Conservation (phyloP, 768 basidiomycete species). For the Dentipellis sp. region DNA sequence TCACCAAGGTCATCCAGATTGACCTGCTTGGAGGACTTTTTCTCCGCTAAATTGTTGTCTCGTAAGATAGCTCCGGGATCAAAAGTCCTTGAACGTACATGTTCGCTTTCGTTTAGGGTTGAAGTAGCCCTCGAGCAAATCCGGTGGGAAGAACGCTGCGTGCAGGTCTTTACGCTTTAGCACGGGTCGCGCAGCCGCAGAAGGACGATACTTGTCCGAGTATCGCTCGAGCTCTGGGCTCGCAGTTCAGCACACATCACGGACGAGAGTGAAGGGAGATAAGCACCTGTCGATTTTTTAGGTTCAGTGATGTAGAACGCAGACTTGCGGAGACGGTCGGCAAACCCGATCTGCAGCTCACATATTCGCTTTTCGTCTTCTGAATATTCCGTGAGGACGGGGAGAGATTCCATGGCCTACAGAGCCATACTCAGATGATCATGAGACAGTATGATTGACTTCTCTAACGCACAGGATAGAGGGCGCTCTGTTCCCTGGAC, state of each 20-base stretch:
- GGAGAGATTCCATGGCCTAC: conserved; percentile 57
- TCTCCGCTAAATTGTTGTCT: not conserved
- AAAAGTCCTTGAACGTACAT: conserved; percentile 12
- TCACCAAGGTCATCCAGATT: conserved; percentile 13
- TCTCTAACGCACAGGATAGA: conserved; percentile 63
- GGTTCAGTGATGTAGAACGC: conserved; percentile 69
- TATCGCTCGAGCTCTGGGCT: conserved; percentile 64
- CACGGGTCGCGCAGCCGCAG: conserved; percentile 46
- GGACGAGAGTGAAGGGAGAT: not conserved
- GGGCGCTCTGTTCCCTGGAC: conserved; percentile 63
- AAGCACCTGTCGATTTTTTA: conserved; percentile 51
- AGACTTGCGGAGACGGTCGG: conserved; percentile 54
- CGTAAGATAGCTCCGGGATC: not conserved
- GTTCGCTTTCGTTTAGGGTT: conserved; percentile 63
- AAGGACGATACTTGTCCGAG: conserved; percentile 76
- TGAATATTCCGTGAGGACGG: conserved; percentile 58
- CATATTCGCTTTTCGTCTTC: conserved; percentile 57
- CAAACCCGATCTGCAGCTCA: conserved; percentile 59
- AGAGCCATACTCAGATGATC: conserved; percentile 7
- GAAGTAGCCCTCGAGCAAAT: conserved; percentile 73
- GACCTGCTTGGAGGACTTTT: conserved; percentile 6
- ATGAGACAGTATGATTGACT: not conserved
- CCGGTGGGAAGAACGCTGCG: conserved; percentile 67
- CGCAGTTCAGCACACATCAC: not conserved
- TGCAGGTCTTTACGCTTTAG: conserved; percentile 66